These are phyloP conservation scores for Calonectria pteridis DNA, from an alignment of 2,329 filamentous ascomycete species.

Conservation along the genomic window DNA sequence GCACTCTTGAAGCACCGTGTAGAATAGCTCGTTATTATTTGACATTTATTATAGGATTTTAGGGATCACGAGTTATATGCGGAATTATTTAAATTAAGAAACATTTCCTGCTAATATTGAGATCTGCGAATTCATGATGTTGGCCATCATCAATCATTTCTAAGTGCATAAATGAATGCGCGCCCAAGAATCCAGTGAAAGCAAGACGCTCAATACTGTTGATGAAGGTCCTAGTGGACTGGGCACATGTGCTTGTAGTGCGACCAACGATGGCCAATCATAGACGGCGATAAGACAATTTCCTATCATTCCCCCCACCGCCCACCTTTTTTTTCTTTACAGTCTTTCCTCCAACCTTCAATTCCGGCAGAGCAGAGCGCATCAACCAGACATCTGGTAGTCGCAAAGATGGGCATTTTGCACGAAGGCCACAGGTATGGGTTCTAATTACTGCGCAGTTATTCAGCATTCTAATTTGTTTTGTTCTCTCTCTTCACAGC, in stretches of 20 bases:
- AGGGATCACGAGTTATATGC: conserved; percentile 14
- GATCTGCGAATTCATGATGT: background rate
- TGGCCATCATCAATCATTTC: too few relatives aligned
- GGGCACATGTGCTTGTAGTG: background rate
- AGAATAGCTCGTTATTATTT: conserved; percentile 36
- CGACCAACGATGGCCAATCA: conserved; percentile 40
- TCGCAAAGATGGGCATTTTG: conserved; percentile 51
- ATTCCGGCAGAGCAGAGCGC: conserved; percentile 19
- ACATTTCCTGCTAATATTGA: background rate
- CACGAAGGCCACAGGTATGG: conserved; percentile 52
- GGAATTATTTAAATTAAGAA: background rate
- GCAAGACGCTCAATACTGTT: background rate
- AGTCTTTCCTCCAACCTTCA: conserved; percentile 27
- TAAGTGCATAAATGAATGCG: background rate
- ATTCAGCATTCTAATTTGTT: background rate
- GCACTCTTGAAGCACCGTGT: conserved; percentile 33
- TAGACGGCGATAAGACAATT: conserved; percentile 44
- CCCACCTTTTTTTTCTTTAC: conserved; percentile 47
- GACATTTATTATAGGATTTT: conserved; percentile 9
- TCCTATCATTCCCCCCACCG: conserved; percentile 42
- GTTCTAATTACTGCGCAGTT: background rate
- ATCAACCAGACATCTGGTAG: conserved; percentile 18
- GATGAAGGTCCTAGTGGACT: conserved; percentile 16
- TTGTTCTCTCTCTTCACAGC: conserved; percentile 40
- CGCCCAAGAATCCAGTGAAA: background rate